phyloP scores from a whole-genome alignment of 345 rosid species.

The Rhodamnia argentea region DNA sequence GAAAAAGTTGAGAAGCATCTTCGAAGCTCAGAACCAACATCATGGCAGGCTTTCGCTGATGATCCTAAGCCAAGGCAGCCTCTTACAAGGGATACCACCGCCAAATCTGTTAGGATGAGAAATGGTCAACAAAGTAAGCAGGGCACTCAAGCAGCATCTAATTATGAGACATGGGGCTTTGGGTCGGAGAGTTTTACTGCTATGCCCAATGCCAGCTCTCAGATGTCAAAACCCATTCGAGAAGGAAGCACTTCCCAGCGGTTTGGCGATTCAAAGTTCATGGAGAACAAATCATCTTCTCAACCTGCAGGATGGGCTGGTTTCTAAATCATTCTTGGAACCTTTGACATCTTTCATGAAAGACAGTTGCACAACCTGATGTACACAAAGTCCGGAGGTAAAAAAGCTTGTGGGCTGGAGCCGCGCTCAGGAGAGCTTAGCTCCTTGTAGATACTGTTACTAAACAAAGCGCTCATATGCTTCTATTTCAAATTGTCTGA shows the following conservation, averaged over 20 bases:
- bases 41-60: slow-evolving; percentile 80
- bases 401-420: not conserved
- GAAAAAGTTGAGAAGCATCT: slow-evolving; percentile 37
- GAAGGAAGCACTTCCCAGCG: slow-evolving; percentile 45
- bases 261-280: slow-evolving; percentile 25
- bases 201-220: slow-evolving; percentile 22
- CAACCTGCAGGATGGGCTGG: slow-evolving; percentile 99
- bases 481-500: not conserved
- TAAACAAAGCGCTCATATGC: not conserved
- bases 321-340: slow-evolving; percentile 27
- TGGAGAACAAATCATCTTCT: slow-evolving; percentile 37
- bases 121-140: slow-evolving; percentile 35
- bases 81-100: slow-evolving; percentile 18
- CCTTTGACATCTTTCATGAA: not conserved
- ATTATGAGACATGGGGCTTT: slow-evolving; percentile 69
- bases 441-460: not conserved
- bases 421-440: not conserved
- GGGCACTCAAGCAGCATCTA: slow-evolving; percentile 31
- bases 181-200: slow-evolving; percentile 71
- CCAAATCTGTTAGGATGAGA: slow-evolving; percentile 48
- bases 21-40: slow-evolving; percentile 35
- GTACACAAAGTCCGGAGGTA: not conserved
- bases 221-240: slow-evolving; percentile 15
- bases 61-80: slow-evolving; percentile 35
- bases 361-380: not conserved